Percentiles rank a stretch among this genome's conserved stretches.
Conservation (phyloP, 2,329 filamentous ascomycete species). For the Lachnellula suecica region DNA sequence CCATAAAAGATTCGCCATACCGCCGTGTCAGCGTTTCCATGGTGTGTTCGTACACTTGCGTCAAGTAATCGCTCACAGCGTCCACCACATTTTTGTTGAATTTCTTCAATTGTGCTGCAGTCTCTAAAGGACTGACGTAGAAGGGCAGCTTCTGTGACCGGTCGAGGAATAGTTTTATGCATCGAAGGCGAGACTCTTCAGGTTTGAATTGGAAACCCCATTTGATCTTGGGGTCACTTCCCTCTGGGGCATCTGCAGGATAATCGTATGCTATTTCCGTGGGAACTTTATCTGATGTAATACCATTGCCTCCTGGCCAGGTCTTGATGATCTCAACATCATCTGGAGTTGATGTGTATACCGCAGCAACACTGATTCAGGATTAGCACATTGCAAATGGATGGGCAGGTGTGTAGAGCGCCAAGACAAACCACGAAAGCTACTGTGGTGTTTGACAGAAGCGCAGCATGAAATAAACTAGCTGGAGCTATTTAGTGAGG, state of each 20-base stretch:
- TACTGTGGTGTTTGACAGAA: background rate
- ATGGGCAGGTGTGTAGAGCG: background rate
- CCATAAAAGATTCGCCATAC: constrained; percentile 79
- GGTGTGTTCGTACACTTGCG: constrained; percentile 73
- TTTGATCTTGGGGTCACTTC: constrained; percentile 53
- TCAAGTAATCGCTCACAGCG: constrained; percentile 77
- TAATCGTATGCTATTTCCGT: constrained; percentile 68
- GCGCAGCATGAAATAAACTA: background rate
- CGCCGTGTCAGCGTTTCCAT: constrained; percentile 73
- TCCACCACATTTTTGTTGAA: constrained; percentile 77
- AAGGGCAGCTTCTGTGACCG: constrained; percentile 77
- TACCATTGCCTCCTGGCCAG: constrained; percentile 81
- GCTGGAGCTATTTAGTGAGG: background rate
- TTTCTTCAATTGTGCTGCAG: constrained; percentile 71
- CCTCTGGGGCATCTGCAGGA: constrained; percentile 37
- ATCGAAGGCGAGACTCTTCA: constrained; percentile 72
- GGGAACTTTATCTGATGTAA: constrained; percentile 85
- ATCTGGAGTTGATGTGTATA: constrained; percentile 74
- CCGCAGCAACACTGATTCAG: constrained; percentile 60
- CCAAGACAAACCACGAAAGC: background rate
- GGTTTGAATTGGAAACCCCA: constrained; percentile 85
- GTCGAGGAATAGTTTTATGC: constrained; percentile 83
- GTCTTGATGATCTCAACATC: constrained; percentile 83
- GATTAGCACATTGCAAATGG: constrained; percentile 9
- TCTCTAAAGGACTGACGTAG: constrained; percentile 77